A percentile compares a stretch with the other conserved stretches of the same genome.
Evolutionary conservation across 2,329 filamentous ascomycete genomes (phyloP).

Genomic region (Hortaea werneckii): DNA sequence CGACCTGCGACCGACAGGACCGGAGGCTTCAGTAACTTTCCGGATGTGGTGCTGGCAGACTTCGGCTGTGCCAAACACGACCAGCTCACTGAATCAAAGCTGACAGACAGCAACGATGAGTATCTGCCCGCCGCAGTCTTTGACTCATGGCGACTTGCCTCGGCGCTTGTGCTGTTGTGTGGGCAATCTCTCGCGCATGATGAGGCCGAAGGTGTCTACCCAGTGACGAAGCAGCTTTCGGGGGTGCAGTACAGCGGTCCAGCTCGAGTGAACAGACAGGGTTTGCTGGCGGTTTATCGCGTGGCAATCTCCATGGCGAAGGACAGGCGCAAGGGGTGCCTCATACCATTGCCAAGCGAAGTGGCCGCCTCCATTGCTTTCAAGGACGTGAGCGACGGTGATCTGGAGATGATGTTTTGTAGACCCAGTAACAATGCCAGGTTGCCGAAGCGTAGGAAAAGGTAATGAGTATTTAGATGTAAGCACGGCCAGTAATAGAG

Average conservation of each 20-base stretch:
- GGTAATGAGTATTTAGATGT: too few species aligned
- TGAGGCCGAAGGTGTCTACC: too few species aligned
- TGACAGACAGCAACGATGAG: background rate
- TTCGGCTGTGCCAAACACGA: background rate
- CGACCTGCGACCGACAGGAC: background rate
- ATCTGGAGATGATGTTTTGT: background rate
- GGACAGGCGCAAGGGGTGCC: background rate
- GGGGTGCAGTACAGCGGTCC: background rate
- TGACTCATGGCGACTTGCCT: background rate
- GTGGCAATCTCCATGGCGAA: background rate
- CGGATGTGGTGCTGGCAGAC: constrained; percentile 1
- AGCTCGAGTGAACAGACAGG: background rate
- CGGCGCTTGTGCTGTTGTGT: background rate
- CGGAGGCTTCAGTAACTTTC: background rate
- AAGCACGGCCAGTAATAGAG: too few species aligned
- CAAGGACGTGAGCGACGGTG: background rate
- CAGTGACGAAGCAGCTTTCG: background rate
- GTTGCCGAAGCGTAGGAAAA: too few species aligned
- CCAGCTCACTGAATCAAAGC: background rate
- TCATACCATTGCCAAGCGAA: background rate
- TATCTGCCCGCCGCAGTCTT: background rate
- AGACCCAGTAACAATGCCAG: background rate
- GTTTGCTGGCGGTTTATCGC: background rate
- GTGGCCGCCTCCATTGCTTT: background rate
- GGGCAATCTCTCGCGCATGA: background rate